Percentiles rank a stretch among this genome's conserved stretches.
These are phyloP conservation scores for Onygenales sp. DNA, from an alignment of 2,329 filamentous ascomycete genomes.

Conservation along the genomic window DNA sequence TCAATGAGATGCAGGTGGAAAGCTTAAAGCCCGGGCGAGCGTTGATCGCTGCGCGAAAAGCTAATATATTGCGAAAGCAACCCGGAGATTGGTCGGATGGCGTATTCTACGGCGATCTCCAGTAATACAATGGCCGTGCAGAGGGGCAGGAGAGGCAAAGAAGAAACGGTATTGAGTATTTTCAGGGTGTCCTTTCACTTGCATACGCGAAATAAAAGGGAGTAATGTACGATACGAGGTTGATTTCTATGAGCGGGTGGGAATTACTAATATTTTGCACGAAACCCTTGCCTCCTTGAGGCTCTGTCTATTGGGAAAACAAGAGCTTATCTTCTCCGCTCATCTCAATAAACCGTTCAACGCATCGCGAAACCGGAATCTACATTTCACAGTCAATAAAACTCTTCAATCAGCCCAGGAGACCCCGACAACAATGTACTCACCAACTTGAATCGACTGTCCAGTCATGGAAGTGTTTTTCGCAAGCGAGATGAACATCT, in stretches of 20 bases:
- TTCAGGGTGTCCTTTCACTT: too few species aligned
- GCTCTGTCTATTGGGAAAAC: too few species aligned
- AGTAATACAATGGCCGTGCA: not conserved
- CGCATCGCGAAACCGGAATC: not conserved
- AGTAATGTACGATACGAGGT: too few species aligned
- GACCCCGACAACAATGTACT: conserved; percentile 8
- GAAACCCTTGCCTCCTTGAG: too few species aligned
- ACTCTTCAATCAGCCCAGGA: not conserved
- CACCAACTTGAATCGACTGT: conserved; percentile 35
- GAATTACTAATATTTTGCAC: too few species aligned
- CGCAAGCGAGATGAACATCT: conserved; percentile 30
- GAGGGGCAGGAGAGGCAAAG: too few species aligned
- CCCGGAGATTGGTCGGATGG: conserved; percentile 18
- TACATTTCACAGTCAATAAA: not conserved
- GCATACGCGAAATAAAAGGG: too few species aligned
- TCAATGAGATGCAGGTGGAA: conserved; percentile 33
- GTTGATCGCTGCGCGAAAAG: conserved; percentile 29
- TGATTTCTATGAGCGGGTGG: too few species aligned
- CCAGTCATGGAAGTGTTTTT: conserved; percentile 40
- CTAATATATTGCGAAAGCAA: conserved; percentile 26
- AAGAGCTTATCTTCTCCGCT: too few species aligned
- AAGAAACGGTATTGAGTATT: too few species aligned
- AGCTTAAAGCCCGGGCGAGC: conserved; percentile 26
- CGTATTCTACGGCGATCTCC: conserved; percentile 26
- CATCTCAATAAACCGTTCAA: not conserved